Percentiles rank a stretch among this genome's conserved stretches.
Evolutionary conservation across 805 yeast species (phyloP).

Genomic region (Starmerella scarabaei): DNA sequence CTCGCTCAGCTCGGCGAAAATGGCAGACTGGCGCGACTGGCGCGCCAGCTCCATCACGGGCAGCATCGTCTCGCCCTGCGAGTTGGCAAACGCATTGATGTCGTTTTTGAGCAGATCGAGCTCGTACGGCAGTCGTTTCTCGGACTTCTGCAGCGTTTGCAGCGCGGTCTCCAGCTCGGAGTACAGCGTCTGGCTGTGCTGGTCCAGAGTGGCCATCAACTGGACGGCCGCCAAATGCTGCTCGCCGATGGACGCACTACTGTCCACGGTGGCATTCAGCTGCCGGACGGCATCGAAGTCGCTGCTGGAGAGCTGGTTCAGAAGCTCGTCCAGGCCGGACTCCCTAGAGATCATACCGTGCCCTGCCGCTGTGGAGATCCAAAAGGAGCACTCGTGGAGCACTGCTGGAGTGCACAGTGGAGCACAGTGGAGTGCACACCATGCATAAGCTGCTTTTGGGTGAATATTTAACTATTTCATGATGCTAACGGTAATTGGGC

Average conservation of each 20-base stretch:
- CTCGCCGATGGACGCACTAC: slow-evolving; percentile 17
- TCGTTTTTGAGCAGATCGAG: slow-evolving; percentile 26
- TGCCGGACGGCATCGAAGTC: slow-evolving; percentile 24
- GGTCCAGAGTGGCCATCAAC: slow-evolving; percentile 25
- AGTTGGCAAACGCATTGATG: slow-evolving; percentile 17
- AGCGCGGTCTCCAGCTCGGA: slow-evolving; percentile 22
- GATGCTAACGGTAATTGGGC: too few relatives aligned
- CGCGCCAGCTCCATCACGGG: slow-evolving; percentile 9
- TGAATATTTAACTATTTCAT: too few relatives aligned
- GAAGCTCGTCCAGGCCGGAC: slow-evolving; percentile 14
- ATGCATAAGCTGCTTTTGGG: too few relatives aligned
- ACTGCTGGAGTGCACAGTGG: too few relatives aligned
- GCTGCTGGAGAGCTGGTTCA: slow-evolving; percentile 20
- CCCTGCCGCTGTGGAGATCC: too few relatives aligned
- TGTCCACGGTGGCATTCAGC: slow-evolving; percentile 20
- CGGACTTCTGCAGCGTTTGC: slow-evolving; percentile 20
- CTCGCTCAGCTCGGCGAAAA: slow-evolving; percentile 18
- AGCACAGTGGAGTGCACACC: too few relatives aligned
- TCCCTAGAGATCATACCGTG: slow-evolving; percentile 5
- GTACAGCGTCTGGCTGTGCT: slow-evolving; percentile 23
- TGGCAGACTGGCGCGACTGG: slow-evolving; percentile 8
- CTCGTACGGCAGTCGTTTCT: slow-evolving; percentile 25
- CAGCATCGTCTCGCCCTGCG: slow-evolving; percentile 16
- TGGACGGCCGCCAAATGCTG: slow-evolving; percentile 23
- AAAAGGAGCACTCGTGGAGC: too few relatives aligned